A percentile compares a stretch with the other conserved stretches of the same genome.
Conservation (phyloP, 768 basidiomycete genomes). For the Lyophyllum semitale region DNA sequence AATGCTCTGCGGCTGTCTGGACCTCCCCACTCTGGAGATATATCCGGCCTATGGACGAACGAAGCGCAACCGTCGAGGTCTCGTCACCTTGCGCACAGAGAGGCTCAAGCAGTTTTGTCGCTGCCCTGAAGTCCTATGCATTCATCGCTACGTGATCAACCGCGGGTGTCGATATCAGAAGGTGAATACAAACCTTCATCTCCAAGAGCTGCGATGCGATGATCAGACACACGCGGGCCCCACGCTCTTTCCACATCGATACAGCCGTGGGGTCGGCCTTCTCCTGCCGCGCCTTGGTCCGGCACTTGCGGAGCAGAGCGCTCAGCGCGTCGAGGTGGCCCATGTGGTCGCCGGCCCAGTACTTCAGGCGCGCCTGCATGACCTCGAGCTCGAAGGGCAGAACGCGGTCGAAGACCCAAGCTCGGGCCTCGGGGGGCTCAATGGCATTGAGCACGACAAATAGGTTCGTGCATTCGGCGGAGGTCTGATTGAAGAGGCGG, state of each 20-base stretch:
- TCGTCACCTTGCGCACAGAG: conserved; percentile 49
- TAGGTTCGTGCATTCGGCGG: conserved; percentile 81
- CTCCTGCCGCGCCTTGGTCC: conserved; percentile 45
- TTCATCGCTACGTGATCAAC: neutral
- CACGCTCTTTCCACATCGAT: conserved; percentile 85
- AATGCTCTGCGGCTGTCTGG: conserved; percentile 56
- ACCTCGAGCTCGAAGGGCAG: conserved; percentile 67
- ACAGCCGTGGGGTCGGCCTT: conserved; percentile 35
- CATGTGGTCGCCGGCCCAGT: conserved; percentile 82
- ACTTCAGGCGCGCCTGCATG: conserved; percentile 72
- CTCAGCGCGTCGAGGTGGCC: conserved; percentile 77
- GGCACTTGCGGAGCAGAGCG: conserved; percentile 64
- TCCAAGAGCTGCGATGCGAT: conserved; percentile 82
- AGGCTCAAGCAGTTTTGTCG: conserved; percentile 66
- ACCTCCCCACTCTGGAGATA: conserved; percentile 77
- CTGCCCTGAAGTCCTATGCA: conserved; percentile 67
- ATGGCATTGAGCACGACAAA: conserved; percentile 69
- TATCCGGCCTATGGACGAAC: conserved; percentile 70
- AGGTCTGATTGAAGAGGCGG: conserved; percentile 84
- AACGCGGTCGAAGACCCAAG: conserved; percentile 60
- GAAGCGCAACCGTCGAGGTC: conserved; percentile 53
- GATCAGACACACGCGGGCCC: conserved; percentile 72
- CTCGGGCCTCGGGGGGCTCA: conserved; percentile 51
- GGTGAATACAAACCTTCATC: conserved; percentile 60
- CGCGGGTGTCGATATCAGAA: neutral